These are phyloP conservation scores for Kodamaea kakaduensis DNA, from an alignment of 805 yeast species.

Conservation along the genomic window DNA sequence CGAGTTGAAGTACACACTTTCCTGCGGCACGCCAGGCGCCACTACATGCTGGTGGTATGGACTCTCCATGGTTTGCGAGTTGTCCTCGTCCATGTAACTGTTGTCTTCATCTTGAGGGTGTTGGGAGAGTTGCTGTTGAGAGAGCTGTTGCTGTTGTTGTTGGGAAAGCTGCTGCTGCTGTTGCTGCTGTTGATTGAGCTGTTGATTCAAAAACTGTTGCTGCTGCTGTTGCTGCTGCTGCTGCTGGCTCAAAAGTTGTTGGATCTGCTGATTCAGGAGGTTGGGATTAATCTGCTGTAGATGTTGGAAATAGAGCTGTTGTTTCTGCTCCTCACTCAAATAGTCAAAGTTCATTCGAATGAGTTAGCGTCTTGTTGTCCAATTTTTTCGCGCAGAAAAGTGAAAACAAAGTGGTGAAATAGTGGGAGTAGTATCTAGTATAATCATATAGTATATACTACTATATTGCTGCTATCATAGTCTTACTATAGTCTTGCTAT, in stretches of 20 bases:
- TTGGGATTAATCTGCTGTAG: conserved; percentile 20
- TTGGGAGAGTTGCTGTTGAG: conserved; percentile 12
- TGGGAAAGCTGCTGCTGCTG: conserved; percentile 15
- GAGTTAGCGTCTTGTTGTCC: conserved; percentile 1
- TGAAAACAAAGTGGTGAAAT: neutral
- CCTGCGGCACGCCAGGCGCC: conserved; percentile 6
- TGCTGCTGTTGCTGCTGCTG: conserved; percentile 10
- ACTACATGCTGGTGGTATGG: conserved; percentile 8
- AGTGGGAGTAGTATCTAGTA: neutral
- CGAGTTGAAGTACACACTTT: conserved; percentile 5
- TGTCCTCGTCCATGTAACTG: conserved; percentile 41
- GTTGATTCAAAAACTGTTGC: conserved; percentile 7
- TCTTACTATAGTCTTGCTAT: conserved; percentile 1
- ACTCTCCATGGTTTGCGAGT: conserved; percentile 18
- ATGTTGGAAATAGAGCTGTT: conserved; percentile 26
- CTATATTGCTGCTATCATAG: neutral
- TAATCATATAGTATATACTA: neutral
- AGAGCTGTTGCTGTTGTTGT: conserved; percentile 8
- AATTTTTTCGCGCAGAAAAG: conserved; percentile 1
- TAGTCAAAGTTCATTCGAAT: conserved; percentile 26
- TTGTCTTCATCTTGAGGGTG: conserved; percentile 19
- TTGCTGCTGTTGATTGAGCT: conserved; percentile 11
- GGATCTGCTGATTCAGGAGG: conserved; percentile 14
- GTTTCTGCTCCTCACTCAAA: conserved; percentile 29
- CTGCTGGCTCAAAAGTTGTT: conserved; percentile 6